These are phyloP conservation scores for Pezicula neosporulosa DNA, from an alignment of 2,329 filamentous ascomycete genomes.

Conservation along the genomic window DNA sequence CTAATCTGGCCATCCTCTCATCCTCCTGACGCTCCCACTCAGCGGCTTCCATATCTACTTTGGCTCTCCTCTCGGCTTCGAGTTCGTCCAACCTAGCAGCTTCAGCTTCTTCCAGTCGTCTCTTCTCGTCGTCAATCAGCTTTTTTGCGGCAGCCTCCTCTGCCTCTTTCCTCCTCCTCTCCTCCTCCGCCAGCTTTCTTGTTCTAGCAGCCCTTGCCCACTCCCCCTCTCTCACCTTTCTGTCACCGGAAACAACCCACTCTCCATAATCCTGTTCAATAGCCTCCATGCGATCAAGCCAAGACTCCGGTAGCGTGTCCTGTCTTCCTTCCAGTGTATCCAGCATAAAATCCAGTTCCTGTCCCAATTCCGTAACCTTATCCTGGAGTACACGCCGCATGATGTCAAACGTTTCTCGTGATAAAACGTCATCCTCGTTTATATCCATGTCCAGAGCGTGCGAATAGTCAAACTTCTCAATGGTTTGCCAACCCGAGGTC, in stretches of 20 bases:
- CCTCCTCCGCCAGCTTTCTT: conserved; percentile 25
- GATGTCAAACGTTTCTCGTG: conserved; percentile 44
- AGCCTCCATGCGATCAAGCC: conserved; percentile 82
- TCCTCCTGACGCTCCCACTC: not conserved
- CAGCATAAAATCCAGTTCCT: conserved; percentile 77
- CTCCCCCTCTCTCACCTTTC: conserved; percentile 67
- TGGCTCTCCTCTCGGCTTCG: not conserved
- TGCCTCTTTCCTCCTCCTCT: conserved; percentile 16
- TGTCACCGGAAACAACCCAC: conserved; percentile 79
- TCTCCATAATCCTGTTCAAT: conserved; percentile 74
- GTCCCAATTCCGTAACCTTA: conserved; percentile 68
- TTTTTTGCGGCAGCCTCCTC: conserved; percentile 6
- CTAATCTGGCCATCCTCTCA: not conserved
- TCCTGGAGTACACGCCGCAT: conserved; percentile 62
- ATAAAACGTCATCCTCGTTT: conserved; percentile 9
- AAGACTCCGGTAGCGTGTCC: conserved; percentile 80
- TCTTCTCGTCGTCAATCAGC: conserved; percentile 1
- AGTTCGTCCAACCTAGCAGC: conserved; percentile 2
- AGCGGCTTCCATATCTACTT: not conserved
- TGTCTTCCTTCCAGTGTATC: conserved; percentile 80
- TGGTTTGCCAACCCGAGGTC: conserved; percentile 61
- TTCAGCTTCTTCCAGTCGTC: conserved; percentile 8
- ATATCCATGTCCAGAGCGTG: conserved; percentile 3
- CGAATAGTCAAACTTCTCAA: conserved; percentile 34
- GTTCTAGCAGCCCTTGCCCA: conserved; percentile 31